phyloP scores from a whole-genome alignment of 257 asterid species.

The Misopates orontium region DNA sequence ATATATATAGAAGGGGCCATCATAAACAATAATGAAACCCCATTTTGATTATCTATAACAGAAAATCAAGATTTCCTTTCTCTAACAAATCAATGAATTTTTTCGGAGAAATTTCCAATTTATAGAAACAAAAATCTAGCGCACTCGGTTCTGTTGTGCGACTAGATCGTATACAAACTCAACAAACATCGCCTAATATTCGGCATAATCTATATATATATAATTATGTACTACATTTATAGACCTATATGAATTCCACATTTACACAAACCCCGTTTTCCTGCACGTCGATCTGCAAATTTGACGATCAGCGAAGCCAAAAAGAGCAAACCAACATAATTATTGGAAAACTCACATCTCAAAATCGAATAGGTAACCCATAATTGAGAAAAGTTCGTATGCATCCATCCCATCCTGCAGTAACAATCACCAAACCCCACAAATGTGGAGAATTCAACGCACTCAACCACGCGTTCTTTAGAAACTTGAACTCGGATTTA shows the following conservation, averaged over 20 bases:
- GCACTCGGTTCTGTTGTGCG: background rate
- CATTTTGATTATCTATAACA: background rate
- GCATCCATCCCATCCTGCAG: conserved; percentile 95
- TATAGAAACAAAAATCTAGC: conserved; percentile 1
- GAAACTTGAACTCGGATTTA: conserved; percentile 66
- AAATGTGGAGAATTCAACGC: conserved; percentile 60
- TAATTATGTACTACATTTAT: background rate
- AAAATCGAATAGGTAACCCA: conserved; percentile 72
- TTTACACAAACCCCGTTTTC: background rate
- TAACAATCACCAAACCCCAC: conserved; percentile 87
- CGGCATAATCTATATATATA: background rate
- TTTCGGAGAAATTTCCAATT: conserved; percentile 1
- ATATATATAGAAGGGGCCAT: background rate
- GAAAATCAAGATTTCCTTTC: conserved; percentile 1
- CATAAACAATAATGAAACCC: background rate
- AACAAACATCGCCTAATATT: conserved; percentile 8
- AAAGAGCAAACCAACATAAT: background rate
- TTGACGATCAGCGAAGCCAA: background rate
- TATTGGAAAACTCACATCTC: conserved; percentile 25
- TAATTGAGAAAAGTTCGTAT: conserved; percentile 83
- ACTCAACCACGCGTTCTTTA: conserved; percentile 64
- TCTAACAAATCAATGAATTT: conserved; percentile 10
- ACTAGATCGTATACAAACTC: conserved; percentile 18
- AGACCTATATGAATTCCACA: background rate
- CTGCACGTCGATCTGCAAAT: too few relatives aligned